These are phyloP conservation scores for Talaromyces piceae DNA, from an alignment of 2,329 filamentous ascomycete genomes.

Conservation along the genomic window DNA sequence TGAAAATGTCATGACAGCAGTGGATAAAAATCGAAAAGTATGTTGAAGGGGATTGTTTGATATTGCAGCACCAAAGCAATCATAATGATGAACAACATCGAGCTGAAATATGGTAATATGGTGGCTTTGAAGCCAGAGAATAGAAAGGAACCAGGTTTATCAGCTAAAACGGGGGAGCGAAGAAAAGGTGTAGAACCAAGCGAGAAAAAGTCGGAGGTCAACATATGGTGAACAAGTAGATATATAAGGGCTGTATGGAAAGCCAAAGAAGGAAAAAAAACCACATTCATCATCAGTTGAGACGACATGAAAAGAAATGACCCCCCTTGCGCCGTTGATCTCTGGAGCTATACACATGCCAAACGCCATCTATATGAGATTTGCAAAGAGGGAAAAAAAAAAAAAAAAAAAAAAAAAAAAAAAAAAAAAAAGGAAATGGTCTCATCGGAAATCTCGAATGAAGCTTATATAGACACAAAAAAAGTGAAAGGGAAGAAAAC, in stretches of 20 bases:
- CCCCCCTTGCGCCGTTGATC: slow-evolving; percentile 25
- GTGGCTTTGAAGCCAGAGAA: not conserved
- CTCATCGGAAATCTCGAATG: slow-evolving; percentile 2
- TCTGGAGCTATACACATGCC: slow-evolving; percentile 22
- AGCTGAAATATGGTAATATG: not conserved
- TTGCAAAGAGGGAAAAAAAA: slow-evolving; percentile 22
- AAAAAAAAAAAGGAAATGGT: slow-evolving; percentile 17
- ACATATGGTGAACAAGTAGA: not conserved
- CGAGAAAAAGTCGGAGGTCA: slow-evolving; percentile 2
- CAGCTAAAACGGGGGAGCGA: not conserved
- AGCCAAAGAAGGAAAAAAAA: slow-evolving; percentile 2
- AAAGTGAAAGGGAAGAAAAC: slow-evolving; percentile 12
- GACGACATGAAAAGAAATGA: slow-evolving; percentile 1
- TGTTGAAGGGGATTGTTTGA: not conserved
- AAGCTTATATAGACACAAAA: slow-evolving; percentile 27
- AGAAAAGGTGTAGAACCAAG: too few relatives aligned
- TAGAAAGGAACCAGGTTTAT: not conserved
- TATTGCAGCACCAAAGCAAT: not conserved
- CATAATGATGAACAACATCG: not conserved
- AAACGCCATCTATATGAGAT: slow-evolving; percentile 32
- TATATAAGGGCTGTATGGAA: slow-evolving; percentile 13
- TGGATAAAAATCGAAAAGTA: not conserved
- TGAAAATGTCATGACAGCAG: not conserved
- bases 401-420: slow-evolving; percentile 23
- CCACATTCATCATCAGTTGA: slow-evolving; percentile 7